phyloP scores from a whole-genome alignment of 2,329 filamentous ascomycete species.

The Fusarium pseudocircinatum region DNA sequence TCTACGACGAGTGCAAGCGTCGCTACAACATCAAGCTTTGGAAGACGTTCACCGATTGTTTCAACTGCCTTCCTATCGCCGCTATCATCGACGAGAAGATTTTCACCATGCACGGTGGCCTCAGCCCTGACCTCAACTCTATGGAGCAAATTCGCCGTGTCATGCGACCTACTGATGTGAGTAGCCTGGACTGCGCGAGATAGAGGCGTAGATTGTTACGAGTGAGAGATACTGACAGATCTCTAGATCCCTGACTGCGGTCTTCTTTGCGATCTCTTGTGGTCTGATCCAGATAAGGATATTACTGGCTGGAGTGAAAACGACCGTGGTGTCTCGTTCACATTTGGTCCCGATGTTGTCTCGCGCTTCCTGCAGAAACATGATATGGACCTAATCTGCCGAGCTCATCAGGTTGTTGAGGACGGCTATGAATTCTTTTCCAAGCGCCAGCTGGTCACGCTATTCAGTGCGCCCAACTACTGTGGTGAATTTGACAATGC shows the following conservation, averaged over 20 bases:
- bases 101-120: conserved; percentile 98
- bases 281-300: conserved; percentile 99
- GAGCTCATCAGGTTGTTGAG: conserved; percentile 98
- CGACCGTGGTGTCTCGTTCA: conserved; percentile 97
- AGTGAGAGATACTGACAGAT: conserved; percentile 11
- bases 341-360: conserved; percentile 96
- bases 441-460: conserved; percentile 94
- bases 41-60: conserved; percentile 99
- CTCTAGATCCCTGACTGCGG: conserved; percentile 94
- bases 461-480: conserved; percentile 99
- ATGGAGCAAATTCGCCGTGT: conserved; percentile 99
- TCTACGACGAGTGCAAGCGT: conserved; percentile 99
- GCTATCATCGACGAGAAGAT: conserved; percentile 99
- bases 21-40: conserved; percentile 99
- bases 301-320: conserved; percentile 99
- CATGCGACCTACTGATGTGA: conserved; percentile 98
- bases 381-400: conserved; percentile 99
- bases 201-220: conserved; percentile 2
- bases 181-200: conserved; percentile 52
- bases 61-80: conserved; percentile 98
- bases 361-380: conserved; percentile 98
- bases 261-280: conserved; percentile 94
- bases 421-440: conserved; percentile 99
- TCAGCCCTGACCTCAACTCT: conserved; percentile 96
- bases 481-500: conserved; percentile 99